These are phyloP conservation scores for Paecilomyces sp. DNA, from an alignment of 2,329 filamentous ascomycete species.

Conservation along the genomic window DNA sequence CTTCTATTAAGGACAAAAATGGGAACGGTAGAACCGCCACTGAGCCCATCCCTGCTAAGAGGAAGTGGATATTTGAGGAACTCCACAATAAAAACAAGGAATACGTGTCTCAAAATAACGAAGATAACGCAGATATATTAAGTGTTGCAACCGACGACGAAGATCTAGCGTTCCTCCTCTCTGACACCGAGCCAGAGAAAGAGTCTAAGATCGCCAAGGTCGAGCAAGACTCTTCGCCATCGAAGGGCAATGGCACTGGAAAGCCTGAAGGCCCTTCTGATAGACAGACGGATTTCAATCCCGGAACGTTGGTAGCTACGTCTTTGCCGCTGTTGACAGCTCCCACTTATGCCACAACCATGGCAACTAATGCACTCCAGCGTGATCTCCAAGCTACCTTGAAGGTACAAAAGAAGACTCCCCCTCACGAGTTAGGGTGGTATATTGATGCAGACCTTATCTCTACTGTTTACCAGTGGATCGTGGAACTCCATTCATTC, in stretches of 20 bases:
- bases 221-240: background rate
- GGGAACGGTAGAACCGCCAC: background rate
- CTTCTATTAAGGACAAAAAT: constrained; percentile 2
- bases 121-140: constrained; percentile 26
- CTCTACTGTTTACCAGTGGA: constrained; percentile 81
- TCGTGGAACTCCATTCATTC: constrained; percentile 82
- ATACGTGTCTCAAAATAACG: too few relatives aligned
- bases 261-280: background rate
- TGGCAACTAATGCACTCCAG: constrained; percentile 57
- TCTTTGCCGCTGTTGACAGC: constrained; percentile 58
- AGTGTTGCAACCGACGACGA: constrained; percentile 46
- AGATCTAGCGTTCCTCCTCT: constrained; percentile 38
- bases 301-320: constrained; percentile 57
- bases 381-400: constrained; percentile 59
- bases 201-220: constrained; percentile 5
- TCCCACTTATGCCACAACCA: constrained; percentile 57
- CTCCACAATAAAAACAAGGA: constrained; percentile 11
- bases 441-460: constrained; percentile 63
- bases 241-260: background rate
- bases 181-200: constrained; percentile 20
- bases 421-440: constrained; percentile 68
- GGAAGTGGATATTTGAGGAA: background rate
- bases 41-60: background rate
- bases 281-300: constrained; percentile 54
- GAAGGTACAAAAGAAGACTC: constrained; percentile 54